Percentiles rank a stretch among this genome's conserved stretches.
Evolutionary conservation across 148 eudicot species (phyloP).

Genomic region (Rhododendron henanense): DNA sequence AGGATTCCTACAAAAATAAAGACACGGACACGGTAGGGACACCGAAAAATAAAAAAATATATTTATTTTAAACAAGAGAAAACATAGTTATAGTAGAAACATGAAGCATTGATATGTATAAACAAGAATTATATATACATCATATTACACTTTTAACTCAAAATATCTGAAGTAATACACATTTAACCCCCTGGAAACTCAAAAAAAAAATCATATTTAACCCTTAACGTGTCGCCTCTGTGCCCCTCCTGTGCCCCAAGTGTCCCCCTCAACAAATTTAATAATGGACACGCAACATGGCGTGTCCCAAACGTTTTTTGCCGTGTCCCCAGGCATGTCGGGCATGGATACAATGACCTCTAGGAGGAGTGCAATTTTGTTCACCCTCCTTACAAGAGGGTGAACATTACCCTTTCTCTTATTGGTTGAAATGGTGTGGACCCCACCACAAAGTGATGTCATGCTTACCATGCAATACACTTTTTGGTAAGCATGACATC

Average conservation of each 20-base stretch:
- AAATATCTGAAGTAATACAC: neutral
- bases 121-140: neutral
- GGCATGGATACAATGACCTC: neutral
- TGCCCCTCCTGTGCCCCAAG: neutral
- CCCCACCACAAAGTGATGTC: too few relatives aligned
- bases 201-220: neutral
- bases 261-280: neutral
- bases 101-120: neutral
- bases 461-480: too few relatives aligned
- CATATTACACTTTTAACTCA: neutral
- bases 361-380: too few relatives aligned
- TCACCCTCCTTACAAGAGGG: too few relatives aligned
- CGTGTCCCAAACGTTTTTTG: too few relatives aligned
- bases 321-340: too few relatives aligned
- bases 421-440: too few relatives aligned
- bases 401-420: too few relatives aligned
- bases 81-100: neutral
- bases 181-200: neutral
- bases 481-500: too few relatives aligned
- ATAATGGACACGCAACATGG: neutral
- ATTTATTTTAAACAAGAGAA: neutral
- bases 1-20: too few relatives aligned
- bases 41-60: too few relatives aligned
- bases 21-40: neutral
- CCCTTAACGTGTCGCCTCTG: too few relatives aligned